Conservation (phyloP, 2,329 filamentous ascomycete species). For the Cercospora sp. region DNA sequence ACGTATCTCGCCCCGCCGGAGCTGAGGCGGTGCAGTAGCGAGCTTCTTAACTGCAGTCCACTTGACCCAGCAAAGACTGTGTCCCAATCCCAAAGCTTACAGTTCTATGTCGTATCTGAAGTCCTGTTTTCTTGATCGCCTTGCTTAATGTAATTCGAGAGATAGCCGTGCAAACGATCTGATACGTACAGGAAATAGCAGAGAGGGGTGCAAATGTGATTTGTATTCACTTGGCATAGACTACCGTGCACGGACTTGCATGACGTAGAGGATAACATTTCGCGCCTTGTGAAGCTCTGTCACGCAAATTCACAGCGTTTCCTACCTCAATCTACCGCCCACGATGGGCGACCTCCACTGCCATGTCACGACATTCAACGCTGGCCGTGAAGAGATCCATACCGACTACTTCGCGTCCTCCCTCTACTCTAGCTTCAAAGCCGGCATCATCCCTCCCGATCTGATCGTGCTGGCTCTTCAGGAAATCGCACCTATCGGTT, state of each 20-base stretch:
- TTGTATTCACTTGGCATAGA: too few relatives aligned
- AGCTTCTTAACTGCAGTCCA: too few relatives aligned
- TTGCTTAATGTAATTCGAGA: too few relatives aligned
- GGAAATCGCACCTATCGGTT: conserved; percentile 81
- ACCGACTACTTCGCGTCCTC: conserved; percentile 65
- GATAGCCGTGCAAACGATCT: too few relatives aligned
- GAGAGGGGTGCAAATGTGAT: too few relatives aligned
- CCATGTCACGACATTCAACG: conserved; percentile 88
- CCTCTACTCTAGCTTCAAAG: conserved; percentile 50
- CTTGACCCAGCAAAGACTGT: too few relatives aligned
- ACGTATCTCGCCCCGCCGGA: too few relatives aligned
- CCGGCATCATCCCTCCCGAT: conserved; percentile 59
- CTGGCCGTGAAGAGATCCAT: conserved; percentile 70
- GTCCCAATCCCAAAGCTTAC: too few relatives aligned
- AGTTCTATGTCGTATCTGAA: too few relatives aligned
- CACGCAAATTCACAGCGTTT: background rate
- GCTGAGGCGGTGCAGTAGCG: too few relatives aligned
- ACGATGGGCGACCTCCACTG: conserved; percentile 57
- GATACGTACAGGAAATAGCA: too few relatives aligned
- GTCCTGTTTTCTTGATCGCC: too few relatives aligned
- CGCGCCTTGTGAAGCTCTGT: background rate
- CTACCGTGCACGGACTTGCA: background rate
- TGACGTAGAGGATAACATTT: background rate
- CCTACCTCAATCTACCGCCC: background rate
- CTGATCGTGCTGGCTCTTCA: conserved; percentile 72